These are phyloP conservation scores for Diplodia scrobiculata DNA, from an alignment of 2,329 filamentous ascomycete species.

Conservation along the genomic window DNA sequence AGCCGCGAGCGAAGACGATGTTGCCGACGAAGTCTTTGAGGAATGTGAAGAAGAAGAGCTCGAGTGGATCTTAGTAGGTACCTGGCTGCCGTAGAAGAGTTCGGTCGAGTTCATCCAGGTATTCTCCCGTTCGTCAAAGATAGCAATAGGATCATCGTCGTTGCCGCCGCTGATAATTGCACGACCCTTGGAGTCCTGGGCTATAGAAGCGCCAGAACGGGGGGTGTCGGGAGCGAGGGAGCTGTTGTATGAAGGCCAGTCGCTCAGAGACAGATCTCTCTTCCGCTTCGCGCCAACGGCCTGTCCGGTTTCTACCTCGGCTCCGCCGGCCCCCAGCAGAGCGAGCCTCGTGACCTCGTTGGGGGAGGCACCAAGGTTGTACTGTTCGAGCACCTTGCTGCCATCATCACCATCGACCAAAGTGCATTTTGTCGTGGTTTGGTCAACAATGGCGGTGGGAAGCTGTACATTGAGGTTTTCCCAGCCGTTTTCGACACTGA, in stretches of 20 bases:
- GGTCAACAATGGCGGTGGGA: slow-evolving; percentile 61
- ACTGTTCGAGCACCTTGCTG: slow-evolving; percentile 76
- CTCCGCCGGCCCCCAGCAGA: slow-evolving; percentile 63
- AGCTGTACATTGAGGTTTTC: slow-evolving; percentile 66
- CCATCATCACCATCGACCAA: slow-evolving; percentile 72
- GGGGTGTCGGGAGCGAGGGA: slow-evolving; percentile 67
- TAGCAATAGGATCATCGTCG: slow-evolving; percentile 64
- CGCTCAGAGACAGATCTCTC: slow-evolving; percentile 59
- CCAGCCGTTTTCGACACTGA: slow-evolving; percentile 67
- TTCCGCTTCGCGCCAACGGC: slow-evolving; percentile 51
- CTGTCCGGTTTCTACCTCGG: slow-evolving; percentile 52
- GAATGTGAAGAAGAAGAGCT: slow-evolving; percentile 14
- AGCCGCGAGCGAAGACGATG: slow-evolving; percentile 34
- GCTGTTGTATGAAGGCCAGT: slow-evolving; percentile 79
- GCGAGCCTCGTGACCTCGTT: slow-evolving; percentile 73
- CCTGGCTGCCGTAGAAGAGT: slow-evolving; percentile 55
- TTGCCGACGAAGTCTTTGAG: slow-evolving; percentile 33
- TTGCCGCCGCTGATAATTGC: slow-evolving; percentile 77
- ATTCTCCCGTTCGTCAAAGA: slow-evolving; percentile 77
- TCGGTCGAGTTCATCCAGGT: slow-evolving; percentile 73
- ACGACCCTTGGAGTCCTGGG: slow-evolving; percentile 65
- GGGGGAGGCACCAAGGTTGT: slow-evolving; percentile 72
- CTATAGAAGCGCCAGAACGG: slow-evolving; percentile 71
- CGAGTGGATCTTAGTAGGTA: slow-evolving; percentile 32
- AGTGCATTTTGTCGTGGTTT: slow-evolving; percentile 62